phyloP scores from a whole-genome alignment of 768 basidiomycete species.

The Hericium alpestre region DNA sequence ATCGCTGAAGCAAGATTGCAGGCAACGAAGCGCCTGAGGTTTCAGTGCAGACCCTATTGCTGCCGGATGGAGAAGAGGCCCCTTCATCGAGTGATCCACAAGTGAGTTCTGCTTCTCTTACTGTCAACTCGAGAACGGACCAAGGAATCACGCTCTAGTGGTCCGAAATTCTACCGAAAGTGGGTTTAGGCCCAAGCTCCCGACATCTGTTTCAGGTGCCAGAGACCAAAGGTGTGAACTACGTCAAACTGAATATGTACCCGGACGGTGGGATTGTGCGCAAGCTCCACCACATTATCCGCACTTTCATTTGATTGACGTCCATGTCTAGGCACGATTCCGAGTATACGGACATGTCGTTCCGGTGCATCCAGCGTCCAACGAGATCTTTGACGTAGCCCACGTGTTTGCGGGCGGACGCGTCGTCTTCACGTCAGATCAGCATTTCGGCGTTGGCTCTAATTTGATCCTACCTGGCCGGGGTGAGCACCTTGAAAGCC shows the following conservation, averaged over 20 bases:
- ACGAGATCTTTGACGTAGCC: constrained; percentile 67
- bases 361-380: constrained; percentile 46
- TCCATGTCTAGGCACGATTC: constrained; percentile 64
- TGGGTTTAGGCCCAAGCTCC: constrained; percentile 71
- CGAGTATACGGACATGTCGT: constrained; percentile 77
- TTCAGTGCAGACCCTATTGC: constrained; percentile 54
- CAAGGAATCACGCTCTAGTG: constrained; percentile 42
- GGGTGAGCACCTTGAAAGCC: constrained; percentile 28
- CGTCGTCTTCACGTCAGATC: constrained; percentile 79
- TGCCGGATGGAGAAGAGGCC: constrained; percentile 25
- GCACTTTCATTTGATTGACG: not conserved
- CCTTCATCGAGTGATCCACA: constrained; percentile 39
- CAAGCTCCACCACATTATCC: constrained; percentile 11
- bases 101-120: constrained; percentile 28
- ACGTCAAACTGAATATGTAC: constrained; percentile 89
- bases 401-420: constrained; percentile 85
- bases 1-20: constrained; percentile 18
- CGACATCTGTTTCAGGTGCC: constrained; percentile 79
- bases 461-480: constrained; percentile 89
- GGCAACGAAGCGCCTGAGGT: constrained; percentile 83
- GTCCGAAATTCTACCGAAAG: constrained; percentile 67
- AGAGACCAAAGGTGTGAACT: constrained; percentile 43
- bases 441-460: constrained; percentile 87
- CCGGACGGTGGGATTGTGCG: constrained; percentile 95
- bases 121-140: not conserved